Evolutionary conservation across 306 rosid genomes (phyloP), one percentile per base, ranked within the genome.

Genomic region (Prunus mongolica): DNA sequence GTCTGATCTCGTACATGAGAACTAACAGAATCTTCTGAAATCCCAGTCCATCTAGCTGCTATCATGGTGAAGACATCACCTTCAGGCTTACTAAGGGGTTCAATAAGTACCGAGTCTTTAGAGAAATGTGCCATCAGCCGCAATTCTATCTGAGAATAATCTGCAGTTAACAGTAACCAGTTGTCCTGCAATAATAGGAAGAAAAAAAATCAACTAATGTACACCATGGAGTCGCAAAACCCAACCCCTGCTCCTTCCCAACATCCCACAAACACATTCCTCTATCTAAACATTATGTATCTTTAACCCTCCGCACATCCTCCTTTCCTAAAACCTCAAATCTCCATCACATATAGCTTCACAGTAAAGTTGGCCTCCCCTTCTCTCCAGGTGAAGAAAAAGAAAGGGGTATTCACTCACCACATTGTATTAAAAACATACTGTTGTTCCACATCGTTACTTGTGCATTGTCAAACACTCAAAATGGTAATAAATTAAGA

Each of bases 111-210:
- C 54, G 92, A 75, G 83, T 95, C 98, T 73, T 85, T 87, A 22
- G 98, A 95, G 79, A 95, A 92, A 84, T 95, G 98, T 62, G 98
- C 97, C 98, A 95, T 92, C 87, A 95, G 74, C 85, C 98, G 87
- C 86, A 95, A 78, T 82, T 95, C 98, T 74, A 95, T 92, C 84
- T 92, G 98, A 85, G 97, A 95, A 89, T 95, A 95, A 85, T 95
- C 98, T 41, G 98, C 98, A 56, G 96, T 84, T 81, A 95, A 80
- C 68, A 95, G 89, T 69, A 92, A 86, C 98, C 98, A 91, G 78
- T 89, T 86, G 55, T 92, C 96, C 98, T 95, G 88, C 77, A 76
- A 79, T 45, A 50, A 34, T 38, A 38, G 34, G 27, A 76, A 73
- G 64, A 78, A 78, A 65, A 52, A 61, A 74, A 69, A 70, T 73